phyloP scores from a whole-genome alignment of 2,329 filamentous ascomycete species.

The Ophiostoma sp. region DNA sequence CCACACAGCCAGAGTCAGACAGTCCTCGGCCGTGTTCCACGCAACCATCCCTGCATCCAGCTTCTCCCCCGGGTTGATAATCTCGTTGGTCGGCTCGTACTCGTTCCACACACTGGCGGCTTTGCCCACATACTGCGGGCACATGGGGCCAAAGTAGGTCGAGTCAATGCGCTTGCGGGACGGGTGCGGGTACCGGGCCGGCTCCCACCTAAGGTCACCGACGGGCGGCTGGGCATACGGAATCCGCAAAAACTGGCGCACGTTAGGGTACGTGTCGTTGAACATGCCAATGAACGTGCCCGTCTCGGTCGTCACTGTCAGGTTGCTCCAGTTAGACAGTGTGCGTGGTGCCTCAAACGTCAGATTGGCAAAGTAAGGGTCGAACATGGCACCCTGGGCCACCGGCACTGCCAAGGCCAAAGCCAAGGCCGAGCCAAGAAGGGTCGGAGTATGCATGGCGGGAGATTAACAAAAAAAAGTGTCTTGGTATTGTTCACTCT shows the following conservation, averaged over 20 bases:
- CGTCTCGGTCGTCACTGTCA: conserved; percentile 1
- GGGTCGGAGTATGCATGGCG: not conserved
- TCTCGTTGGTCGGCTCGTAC: conserved; percentile 8
- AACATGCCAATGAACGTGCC: not conserved
- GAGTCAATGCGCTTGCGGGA: conserved; percentile 1
- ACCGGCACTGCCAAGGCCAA: not conserved
- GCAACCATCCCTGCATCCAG: not conserved
- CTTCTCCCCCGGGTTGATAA: not conserved
- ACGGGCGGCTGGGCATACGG: conserved; percentile 51
- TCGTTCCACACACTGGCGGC: not conserved
- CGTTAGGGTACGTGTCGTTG: not conserved
- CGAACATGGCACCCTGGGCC: not conserved
- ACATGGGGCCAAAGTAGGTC: conserved; percentile 5
- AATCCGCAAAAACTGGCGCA: conserved; percentile 48
- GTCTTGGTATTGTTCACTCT: not conserved
- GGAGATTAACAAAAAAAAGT: not conserved
- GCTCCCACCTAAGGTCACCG: conserved; percentile 41
- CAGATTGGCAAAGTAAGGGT: conserved; percentile 8
- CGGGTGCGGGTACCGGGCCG: not conserved
- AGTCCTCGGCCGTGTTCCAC: conserved; percentile 1
- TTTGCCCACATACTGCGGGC: not conserved
- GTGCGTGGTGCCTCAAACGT: not conserved
- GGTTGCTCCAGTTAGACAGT: not conserved
- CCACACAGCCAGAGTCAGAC: not conserved
- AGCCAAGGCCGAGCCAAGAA: not conserved